phyloP scores from a whole-genome alignment of 768 basidiomycete species.

The Obba rivulosa region DNA sequence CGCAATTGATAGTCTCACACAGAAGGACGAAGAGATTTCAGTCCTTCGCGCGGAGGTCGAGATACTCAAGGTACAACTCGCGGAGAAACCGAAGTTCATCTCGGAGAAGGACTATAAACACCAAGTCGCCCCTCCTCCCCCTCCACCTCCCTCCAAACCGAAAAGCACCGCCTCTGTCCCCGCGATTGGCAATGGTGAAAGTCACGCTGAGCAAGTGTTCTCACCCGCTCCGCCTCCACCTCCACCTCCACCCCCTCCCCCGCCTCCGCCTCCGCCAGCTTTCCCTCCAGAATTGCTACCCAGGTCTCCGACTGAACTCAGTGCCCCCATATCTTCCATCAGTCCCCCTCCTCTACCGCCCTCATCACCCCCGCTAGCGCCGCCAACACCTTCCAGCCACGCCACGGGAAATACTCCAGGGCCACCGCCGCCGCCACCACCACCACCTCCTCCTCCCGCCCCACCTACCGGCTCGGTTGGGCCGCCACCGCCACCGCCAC shows the following conservation, averaged over 20 bases:
- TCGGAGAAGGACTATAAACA: slow-evolving; percentile 72
- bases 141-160: slow-evolving; percentile 41
- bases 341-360: slow-evolving; percentile 31
- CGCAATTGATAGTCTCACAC: slow-evolving; percentile 61
- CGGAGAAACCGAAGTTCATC: slow-evolving; percentile 42
- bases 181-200: not conserved
- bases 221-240: not conserved
- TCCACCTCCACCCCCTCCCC: slow-evolving; percentile 14
- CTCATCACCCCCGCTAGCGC: slow-evolving; percentile 16
- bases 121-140: slow-evolving; percentile 59
- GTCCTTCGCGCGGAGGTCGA: slow-evolving; percentile 45
- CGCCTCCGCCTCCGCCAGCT: slow-evolving; percentile 28
- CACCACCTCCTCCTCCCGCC: slow-evolving; percentile 28
- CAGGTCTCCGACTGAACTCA: slow-evolving; percentile 23
- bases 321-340: slow-evolving; percentile 15
- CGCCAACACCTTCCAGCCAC: slow-evolving; percentile 4
- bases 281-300: slow-evolving; percentile 30
- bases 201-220: not conserved
- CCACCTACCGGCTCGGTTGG: too few species aligned
- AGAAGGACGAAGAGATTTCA: slow-evolving; percentile 63
- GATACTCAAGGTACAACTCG: slow-evolving; percentile 45
- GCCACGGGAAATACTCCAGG: slow-evolving; percentile 7
- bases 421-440: slow-evolving; percentile 25
- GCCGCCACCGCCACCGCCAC: slow-evolving; percentile 33
- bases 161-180: slow-evolving; percentile 20